A percentile compares a stretch with the other conserved stretches of the same genome.
Evolutionary conservation across 1,139 yeast species (phyloP).

Genomic region (Saccharomyces uvarum): DNA sequence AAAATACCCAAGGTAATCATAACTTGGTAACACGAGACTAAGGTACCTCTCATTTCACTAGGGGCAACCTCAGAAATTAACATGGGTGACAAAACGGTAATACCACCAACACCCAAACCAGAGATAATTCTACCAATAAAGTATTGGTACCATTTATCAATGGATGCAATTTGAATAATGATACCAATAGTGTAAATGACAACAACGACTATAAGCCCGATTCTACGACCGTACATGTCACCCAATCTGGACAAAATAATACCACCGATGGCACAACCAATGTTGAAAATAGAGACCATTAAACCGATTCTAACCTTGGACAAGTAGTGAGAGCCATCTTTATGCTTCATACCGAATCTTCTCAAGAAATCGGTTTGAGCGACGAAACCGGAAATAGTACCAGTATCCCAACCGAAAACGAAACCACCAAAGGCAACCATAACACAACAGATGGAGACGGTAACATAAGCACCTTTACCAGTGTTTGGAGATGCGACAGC

Average conservation of each 20-base stretch:
- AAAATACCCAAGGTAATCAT: slow-evolving; percentile 57
- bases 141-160: slow-evolving; percentile 43
- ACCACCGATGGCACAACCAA: slow-evolving; percentile 64
- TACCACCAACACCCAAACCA: slow-evolving; percentile 58
- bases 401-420: slow-evolving; percentile 70
- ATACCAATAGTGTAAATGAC: slow-evolving; percentile 54
- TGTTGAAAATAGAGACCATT: slow-evolving; percentile 57
- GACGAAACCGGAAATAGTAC: slow-evolving; percentile 70
- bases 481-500: slow-evolving; percentile 2
- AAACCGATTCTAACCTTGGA: slow-evolving; percentile 53
- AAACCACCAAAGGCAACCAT: slow-evolving; percentile 61
- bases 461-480: slow-evolving; percentile 20
- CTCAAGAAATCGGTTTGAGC: slow-evolving; percentile 55
- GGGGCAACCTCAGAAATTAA: slow-evolving; percentile 60
- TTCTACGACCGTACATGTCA: slow-evolving; percentile 54
- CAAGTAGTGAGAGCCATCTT: slow-evolving; percentile 34
- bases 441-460: slow-evolving; percentile 37
- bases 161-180: slow-evolving; percentile 51
- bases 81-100: slow-evolving; percentile 53
- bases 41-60: slow-evolving; percentile 57
- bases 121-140: slow-evolving; percentile 55
- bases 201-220: slow-evolving; percentile 48
- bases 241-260: slow-evolving; percentile 46
- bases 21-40: slow-evolving; percentile 55
- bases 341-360: slow-evolving; percentile 39